Percentiles rank a stretch among this genome's conserved stretches.
Conservation (phyloP, 768 basidiomycete genomes). For the Mycena rebaudengoi region DNA sequence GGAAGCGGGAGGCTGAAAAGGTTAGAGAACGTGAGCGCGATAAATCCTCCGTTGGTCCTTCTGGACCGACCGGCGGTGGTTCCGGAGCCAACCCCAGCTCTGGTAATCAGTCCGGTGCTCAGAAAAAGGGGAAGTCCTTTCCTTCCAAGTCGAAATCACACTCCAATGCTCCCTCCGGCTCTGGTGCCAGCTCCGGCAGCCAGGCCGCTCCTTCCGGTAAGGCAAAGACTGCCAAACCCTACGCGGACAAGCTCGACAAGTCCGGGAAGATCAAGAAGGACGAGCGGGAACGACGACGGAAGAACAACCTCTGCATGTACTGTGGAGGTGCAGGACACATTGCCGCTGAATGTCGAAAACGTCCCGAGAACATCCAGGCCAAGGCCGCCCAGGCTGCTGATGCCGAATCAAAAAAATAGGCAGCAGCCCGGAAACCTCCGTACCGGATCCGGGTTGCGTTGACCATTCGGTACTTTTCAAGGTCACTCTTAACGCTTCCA, state of each 20-base stretch:
- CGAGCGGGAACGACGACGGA: background rate
- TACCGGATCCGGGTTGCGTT: background rate
- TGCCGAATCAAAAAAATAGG: too few relatives aligned
- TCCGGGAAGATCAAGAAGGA: background rate
- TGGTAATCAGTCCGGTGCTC: background rate
- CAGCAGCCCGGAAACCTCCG: background rate
- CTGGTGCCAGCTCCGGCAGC: too few relatives aligned
- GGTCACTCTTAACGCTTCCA: too few relatives aligned
- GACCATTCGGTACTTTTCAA: background rate
- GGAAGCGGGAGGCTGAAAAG: slow-evolving; percentile 17
- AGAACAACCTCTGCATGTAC: too few relatives aligned
- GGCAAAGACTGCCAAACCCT: background rate
- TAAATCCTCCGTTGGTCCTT: background rate
- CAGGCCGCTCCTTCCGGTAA: background rate
- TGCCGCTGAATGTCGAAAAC: background rate
- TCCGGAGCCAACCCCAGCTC: background rate
- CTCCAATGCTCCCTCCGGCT: too few relatives aligned
- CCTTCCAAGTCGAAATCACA: too few relatives aligned
- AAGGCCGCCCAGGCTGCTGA: too few relatives aligned
- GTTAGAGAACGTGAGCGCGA: background rate
- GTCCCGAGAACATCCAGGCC: background rate
- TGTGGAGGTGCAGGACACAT: background rate
- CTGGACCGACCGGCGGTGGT: background rate
- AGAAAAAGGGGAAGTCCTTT: too few relatives aligned
- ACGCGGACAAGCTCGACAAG: background rate